Evolutionary conservation across 2,329 filamentous ascomycete species (phyloP).

Genomic region (Blastomyces gilchristii): DNA sequence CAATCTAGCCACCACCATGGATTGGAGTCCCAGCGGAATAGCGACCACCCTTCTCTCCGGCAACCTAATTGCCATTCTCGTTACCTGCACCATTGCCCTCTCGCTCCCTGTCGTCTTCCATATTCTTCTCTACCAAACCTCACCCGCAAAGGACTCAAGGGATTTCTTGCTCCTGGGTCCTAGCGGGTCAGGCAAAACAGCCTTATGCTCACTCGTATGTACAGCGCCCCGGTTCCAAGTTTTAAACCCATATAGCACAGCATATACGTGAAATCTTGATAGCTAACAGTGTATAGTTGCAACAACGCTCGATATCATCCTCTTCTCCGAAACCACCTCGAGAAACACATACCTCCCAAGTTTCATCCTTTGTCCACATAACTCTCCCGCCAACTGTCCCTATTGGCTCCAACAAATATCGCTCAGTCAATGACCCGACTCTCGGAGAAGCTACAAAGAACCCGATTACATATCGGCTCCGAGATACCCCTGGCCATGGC

Average conservation of each 20-base stretch:
- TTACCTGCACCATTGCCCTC: constrained; percentile 62
- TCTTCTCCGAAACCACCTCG: constrained; percentile 18
- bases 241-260: neutral
- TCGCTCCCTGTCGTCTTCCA: constrained; percentile 69
- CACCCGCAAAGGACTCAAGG: constrained; percentile 52
- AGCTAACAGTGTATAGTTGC: constrained; percentile 26
- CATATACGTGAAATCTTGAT: neutral
- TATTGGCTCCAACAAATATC: constrained; percentile 52
- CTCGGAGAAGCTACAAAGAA: constrained; percentile 44
- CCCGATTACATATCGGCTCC: constrained; percentile 30
- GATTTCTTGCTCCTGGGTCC: constrained; percentile 76
- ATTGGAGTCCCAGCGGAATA: constrained; percentile 31
- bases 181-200: constrained; percentile 75
- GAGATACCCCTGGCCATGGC: constrained; percentile 86
- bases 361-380: constrained; percentile 47
- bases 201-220: constrained; percentile 65
- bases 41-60: constrained; percentile 36
- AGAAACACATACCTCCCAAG: constrained; percentile 54
- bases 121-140: constrained; percentile 56
- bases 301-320: constrained; percentile 33
- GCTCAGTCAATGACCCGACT: constrained; percentile 55
- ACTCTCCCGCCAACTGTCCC: constrained; percentile 44
- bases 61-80: constrained; percentile 42
- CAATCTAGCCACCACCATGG: constrained; percentile 13
- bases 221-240: neutral